Base-by-base conservation (phyloP, 371 early-diverging fungal species). In the Massospora cicadina region DNA sequence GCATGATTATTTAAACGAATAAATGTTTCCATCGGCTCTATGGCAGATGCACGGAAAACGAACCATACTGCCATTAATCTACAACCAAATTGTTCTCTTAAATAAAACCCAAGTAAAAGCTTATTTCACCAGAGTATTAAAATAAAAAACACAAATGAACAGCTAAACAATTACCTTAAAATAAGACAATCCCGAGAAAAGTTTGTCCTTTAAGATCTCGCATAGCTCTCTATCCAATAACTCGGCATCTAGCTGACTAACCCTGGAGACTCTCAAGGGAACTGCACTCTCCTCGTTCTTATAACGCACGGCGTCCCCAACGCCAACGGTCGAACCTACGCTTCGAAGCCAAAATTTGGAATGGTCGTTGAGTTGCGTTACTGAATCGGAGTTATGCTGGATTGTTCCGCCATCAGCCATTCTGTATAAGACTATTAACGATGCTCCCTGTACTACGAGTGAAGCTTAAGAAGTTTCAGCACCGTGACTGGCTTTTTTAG, bases 251-350 rank as follows among this genome's bases (percentile, higher is more conserved):
- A 57, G 58, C n/a, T 57, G 58, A 25, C 25, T 27, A 0, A 57
- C 58, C 26, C 58, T 57, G n/a, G 58, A 57, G 12, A 57, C 58
- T 57, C 26, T 57, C 28, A 57, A n/a, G 26, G 43, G 17, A 43
- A 43, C 17, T 10, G 43, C 10, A 43, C 43, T 43, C 17, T 43
- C 43, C 17, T 43, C 43, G 17, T 43, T 43, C 43, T 43, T 43
- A 17, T 43, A 43, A 10, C 17, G 10, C 43, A 43, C 43, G 5
- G 17, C 43, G 17, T 17, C 17, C 17, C 43, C 43, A 43, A 43
- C 10, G 5, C 17, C 43, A 43, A 43, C 43, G 17, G 10, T 17
- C 17, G 43, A 17, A 5, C 17, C 43, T 10, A 17, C 5, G 43
- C 43, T 43, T 43, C 17, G 43, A 43, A 43, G 43, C 43, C 43